Conservation (phyloP, 1,284 basidiomycete species). For the Puccinia polysora region DNA sequence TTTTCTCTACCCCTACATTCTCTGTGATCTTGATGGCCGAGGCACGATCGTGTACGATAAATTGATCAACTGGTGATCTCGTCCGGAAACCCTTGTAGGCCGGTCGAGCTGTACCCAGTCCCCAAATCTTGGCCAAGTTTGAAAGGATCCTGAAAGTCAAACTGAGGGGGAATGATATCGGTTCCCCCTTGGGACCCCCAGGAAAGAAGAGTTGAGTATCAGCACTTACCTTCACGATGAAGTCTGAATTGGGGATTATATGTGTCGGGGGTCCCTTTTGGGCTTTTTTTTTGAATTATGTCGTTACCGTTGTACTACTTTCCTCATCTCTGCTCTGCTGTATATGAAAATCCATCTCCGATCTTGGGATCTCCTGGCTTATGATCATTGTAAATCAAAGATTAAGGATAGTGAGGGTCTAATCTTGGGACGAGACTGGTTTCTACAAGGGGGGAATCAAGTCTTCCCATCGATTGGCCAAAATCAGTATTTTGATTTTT, state of each 20-base stretch:
- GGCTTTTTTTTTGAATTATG: conserved; percentile 1
- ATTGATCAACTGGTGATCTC: too few relatives aligned
- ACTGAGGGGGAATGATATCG: conserved; percentile 35
- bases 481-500: too few relatives aligned
- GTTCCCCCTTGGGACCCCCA: conserved; percentile 20
- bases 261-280: not conserved
- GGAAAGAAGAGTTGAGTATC: conserved; percentile 8
- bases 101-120: conserved; percentile 29
- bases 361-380: too few relatives aligned
- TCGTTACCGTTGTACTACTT: conserved; percentile 26
- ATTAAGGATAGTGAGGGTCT: too few relatives aligned
- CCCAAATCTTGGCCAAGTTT: conserved; percentile 36
- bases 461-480: too few relatives aligned
- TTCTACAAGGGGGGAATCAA: too few relatives aligned
- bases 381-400: too few relatives aligned
- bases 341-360: too few relatives aligned
- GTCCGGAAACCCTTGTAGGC: too few relatives aligned
- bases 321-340: too few relatives aligned
- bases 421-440: too few relatives aligned
- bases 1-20: not conserved
- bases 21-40: not conserved
- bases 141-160: conserved; percentile 41
- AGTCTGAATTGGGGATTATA: not conserved
- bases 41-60: too few relatives aligned
- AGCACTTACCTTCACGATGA: not conserved